These are phyloP conservation scores for Graphiopsis chlorocephala DNA, from an alignment of 2,329 filamentous ascomycete species.

Conservation along the genomic window DNA sequence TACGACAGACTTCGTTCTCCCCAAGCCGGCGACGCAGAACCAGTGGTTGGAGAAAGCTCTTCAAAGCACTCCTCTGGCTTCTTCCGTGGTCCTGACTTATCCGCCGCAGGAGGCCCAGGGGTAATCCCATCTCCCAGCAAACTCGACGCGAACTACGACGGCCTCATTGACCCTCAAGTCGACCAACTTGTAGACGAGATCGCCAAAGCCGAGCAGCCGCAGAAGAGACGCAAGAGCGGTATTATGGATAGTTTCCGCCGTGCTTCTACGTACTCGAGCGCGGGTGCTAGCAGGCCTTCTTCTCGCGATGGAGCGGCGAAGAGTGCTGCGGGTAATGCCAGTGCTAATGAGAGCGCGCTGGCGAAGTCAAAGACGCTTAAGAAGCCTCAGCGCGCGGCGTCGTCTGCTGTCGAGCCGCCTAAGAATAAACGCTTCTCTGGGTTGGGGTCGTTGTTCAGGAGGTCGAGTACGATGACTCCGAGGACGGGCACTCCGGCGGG, in stretches of 20 bases:
- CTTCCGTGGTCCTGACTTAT: conserved; percentile 20
- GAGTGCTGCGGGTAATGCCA: neutral
- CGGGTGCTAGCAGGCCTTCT: neutral
- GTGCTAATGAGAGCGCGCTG: neutral
- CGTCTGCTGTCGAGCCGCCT: conserved; percentile 25
- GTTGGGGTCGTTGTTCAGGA: conserved; percentile 44
- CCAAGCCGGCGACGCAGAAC: neutral
- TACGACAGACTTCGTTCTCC: conserved; percentile 26
- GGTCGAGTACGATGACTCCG: conserved; percentile 31
- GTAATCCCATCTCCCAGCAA: conserved; percentile 8
- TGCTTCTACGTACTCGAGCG: neutral
- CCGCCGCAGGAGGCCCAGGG: neutral
- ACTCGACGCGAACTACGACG: conserved; percentile 8
- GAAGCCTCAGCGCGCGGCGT: conserved; percentile 31
- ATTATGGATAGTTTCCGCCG: conserved; percentile 12
- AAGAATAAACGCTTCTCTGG: conserved; percentile 47
- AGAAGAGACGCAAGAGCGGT: conserved; percentile 10
- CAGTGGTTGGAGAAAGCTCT: neutral
- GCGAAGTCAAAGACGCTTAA: conserved; percentile 23
- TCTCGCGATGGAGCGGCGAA: neutral
- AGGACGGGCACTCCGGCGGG: neutral
- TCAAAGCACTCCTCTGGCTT: conserved; percentile 23
- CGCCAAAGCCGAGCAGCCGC: conserved; percentile 3
- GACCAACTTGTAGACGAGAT: neutral
- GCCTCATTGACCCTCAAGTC: conserved; percentile 13